Percentiles rank a stretch among this genome's conserved stretches.
Conservation (phyloP, 1,284 basidiomycete species). For the Ganoderma lucidum region DNA sequence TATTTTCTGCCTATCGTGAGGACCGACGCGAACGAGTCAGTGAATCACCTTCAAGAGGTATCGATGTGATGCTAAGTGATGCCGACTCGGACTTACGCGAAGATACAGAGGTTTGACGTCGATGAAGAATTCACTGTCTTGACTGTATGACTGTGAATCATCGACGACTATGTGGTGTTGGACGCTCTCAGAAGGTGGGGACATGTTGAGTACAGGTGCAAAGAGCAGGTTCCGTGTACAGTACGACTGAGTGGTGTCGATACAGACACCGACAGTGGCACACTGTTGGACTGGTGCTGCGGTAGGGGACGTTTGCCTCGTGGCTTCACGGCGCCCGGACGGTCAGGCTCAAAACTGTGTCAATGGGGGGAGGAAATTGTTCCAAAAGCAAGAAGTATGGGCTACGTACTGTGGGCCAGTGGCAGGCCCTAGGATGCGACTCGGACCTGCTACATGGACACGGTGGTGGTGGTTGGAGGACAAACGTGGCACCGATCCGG, state of each 20-base stretch:
- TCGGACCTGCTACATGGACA: too few relatives aligned
- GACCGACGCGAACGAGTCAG: background rate
- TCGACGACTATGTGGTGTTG: background rate
- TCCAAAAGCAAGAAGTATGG: too few relatives aligned
- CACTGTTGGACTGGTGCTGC: background rate
- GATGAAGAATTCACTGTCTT: background rate
- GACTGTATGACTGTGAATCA: background rate
- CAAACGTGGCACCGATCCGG: too few relatives aligned
- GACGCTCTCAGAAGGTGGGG: background rate
- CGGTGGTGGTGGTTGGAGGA: too few relatives aligned
- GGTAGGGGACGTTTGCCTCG: too few relatives aligned
- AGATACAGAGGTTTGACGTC: conserved; percentile 1
- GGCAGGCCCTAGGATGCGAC: too few relatives aligned
- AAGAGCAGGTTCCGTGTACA: background rate
- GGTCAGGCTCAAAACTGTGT: too few relatives aligned
- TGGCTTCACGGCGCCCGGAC: too few relatives aligned
- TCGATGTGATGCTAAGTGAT: too few relatives aligned
- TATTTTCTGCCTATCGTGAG: background rate
- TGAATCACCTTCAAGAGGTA: too few relatives aligned
- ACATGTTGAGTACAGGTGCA: background rate
- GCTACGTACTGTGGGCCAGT: too few relatives aligned
- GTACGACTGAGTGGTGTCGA: background rate
- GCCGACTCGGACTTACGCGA: background rate
- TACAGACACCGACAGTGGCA: background rate
- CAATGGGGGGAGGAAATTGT: too few relatives aligned